phyloP scores from a whole-genome alignment of 2,329 filamentous ascomycete species.

The Fusarium euwallaceae region DNA sequence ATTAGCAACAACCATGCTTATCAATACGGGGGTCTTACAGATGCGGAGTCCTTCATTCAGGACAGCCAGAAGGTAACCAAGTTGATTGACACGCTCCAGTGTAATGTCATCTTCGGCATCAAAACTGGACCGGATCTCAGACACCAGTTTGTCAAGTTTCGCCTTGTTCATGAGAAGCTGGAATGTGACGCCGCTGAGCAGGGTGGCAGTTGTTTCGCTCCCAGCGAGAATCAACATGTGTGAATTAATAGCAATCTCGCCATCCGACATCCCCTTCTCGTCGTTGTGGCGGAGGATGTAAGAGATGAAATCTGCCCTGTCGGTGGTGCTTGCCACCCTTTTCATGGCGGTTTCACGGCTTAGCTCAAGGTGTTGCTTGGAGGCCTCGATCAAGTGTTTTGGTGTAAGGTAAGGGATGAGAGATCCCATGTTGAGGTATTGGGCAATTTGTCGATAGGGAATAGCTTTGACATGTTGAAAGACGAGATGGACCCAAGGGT shows the following conservation, averaged over 20 bases:
- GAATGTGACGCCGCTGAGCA: not conserved
- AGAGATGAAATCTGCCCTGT: not conserved
- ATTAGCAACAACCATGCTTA: not conserved
- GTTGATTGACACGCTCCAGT: not conserved
- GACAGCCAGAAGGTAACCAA: constrained; percentile 4
- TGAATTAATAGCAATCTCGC: not conserved
- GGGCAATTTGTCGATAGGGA: not conserved
- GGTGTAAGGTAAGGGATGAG: not conserved
- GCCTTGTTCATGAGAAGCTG: not conserved
- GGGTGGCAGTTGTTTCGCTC: constrained; percentile 11
- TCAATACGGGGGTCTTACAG: not conserved
- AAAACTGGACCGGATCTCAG: constrained; percentile 4
- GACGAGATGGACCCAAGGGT: not conserved
- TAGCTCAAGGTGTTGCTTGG: not conserved
- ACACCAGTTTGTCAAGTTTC: not conserved
- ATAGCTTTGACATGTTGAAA: not conserved
- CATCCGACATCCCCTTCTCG: not conserved
- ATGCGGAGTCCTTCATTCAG: constrained; percentile 14
- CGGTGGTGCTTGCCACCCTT: not conserved
- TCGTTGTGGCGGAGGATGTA: constrained; percentile 7
- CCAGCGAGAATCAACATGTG: constrained; percentile 10
- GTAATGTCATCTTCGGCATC: not conserved
- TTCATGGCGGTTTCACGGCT: not conserved
- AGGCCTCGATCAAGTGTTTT: not conserved
- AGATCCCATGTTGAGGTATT: not conserved